Conservation (phyloP, 2,329 filamentous ascomycete species). For the Sclerotinia spermophila region DNA sequence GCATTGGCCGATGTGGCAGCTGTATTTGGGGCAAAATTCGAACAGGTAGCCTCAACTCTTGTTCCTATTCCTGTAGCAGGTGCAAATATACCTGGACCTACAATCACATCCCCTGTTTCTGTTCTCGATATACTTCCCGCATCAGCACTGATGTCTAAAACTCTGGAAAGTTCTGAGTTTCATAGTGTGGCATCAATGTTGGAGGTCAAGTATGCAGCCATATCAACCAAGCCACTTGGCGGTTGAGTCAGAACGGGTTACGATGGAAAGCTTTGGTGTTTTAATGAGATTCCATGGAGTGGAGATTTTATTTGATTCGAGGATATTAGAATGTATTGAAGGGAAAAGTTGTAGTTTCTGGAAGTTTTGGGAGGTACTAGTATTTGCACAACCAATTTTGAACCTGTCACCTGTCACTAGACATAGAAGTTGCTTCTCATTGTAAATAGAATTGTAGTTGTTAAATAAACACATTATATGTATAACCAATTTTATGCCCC, state of each 20-base stretch:
- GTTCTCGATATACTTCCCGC: conserved; percentile 5
- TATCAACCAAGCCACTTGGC: not conserved
- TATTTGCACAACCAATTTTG: conserved; percentile 20
- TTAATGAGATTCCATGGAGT: not conserved
- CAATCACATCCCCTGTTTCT: not conserved
- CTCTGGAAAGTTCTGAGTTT: not conserved
- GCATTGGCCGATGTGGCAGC: conserved; percentile 18
- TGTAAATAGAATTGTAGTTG: conserved; percentile 17
- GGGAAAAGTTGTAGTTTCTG: conserved; percentile 5
- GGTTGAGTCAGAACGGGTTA: not conserved
- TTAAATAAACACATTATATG: not conserved
- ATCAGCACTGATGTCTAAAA: not conserved
- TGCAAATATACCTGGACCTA: not conserved
- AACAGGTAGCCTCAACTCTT: not conserved
- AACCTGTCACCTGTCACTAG: conserved; percentile 7
- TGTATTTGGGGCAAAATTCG: conserved; percentile 14
- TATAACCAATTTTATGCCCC: not conserved
- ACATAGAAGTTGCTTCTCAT: conserved; percentile 9
- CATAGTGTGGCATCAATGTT: conserved; percentile 14
- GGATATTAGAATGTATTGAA: conserved; percentile 17
- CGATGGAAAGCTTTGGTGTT: not conserved
- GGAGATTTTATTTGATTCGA: not conserved
- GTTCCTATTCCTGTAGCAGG: not conserved
- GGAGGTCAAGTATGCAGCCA: conserved; percentile 11
- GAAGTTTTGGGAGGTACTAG: conserved; percentile 14